Base-by-base conservation (phyloP, 805 yeast genomes). In the Zygoascus biomembranicola region DNA sequence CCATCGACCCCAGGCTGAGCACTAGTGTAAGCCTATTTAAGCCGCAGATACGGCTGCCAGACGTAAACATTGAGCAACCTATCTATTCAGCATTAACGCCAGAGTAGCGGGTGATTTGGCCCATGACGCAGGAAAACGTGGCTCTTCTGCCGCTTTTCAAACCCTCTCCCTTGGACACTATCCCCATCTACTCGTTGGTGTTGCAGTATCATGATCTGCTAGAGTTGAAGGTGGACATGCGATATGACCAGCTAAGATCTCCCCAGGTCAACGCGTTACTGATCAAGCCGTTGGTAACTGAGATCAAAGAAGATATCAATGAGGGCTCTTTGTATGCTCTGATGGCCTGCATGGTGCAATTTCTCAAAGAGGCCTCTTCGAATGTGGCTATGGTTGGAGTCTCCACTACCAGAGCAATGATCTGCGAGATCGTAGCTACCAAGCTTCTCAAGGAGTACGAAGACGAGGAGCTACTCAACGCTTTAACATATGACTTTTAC, bases 341-440 rank as follows among this genome's bases (percentile, higher is more conserved):
- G 43, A 61, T 67, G 50, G 72, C 71, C 13, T 65, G 66, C 44
- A 66, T 73, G 52, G 60, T 62, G 41, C 74, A 69, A 52, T 69
- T 76, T 53, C 62, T 61, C 50, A 66, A 66, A 49, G 74, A 70
- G 39, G 56, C 63, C 41, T 55, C 61, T 8, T 51, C 59, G 8
- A 63, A 65, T 39, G 70, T 73, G 4, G 66, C 67, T 14, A 57
- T 57, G 54, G 60, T 67, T 13, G 68, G 71, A 39, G 60, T 69
- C 8, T 59, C 68, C 66, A 51, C 60, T 5, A 77, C 83, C 2
- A 73, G 80, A 51, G 74, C 82, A 35, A 72, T 67, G 53, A 68
- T 78, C 3, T 79, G 84, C 59, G 84, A 79, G 62, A 59, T 77
- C n/a, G 65, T 78, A 37, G 80, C 82, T 1, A 69, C 77, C 19